Conservation (phyloP, 495 filamentous ascomycete species). For the Aspergillus bertholletiae region DNA sequence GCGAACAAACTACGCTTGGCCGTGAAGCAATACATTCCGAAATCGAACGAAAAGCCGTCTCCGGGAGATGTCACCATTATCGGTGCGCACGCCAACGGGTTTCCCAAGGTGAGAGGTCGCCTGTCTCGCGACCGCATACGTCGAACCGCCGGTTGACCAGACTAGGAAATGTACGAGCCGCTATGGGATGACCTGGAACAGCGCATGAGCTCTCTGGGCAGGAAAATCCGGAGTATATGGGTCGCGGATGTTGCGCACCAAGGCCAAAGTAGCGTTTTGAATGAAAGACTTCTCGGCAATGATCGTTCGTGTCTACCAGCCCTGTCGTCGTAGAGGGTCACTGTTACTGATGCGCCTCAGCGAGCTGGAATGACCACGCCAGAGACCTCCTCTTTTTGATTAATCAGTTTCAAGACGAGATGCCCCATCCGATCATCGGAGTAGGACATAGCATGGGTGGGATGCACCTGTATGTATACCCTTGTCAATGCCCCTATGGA, state of each 20-base stretch:
- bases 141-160: neutral
- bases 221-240: conserved; percentile 63
- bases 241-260: conserved; percentile 68
- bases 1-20: conserved; percentile 53
- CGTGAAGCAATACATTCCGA: conserved; percentile 72
- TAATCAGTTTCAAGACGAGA: conserved; percentile 64
- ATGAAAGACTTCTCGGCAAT: conserved; percentile 63
- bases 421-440: conserved; percentile 71
- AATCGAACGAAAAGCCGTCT: conserved; percentile 48
- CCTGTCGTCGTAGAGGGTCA: too few relatives aligned
- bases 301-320: conserved; percentile 52
- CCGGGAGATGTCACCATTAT: conserved; percentile 69
- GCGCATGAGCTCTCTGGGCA: conserved; percentile 38
- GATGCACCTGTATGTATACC: conserved; percentile 47
- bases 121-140: too few relatives aligned
- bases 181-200: conserved; percentile 67
- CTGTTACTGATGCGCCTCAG: conserved; percentile 11
- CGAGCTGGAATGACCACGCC: conserved; percentile 63
- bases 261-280: conserved; percentile 62
- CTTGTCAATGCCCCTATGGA: too few relatives aligned
- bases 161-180: conserved; percentile 70
- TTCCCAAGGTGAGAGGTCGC: conserved; percentile 54
- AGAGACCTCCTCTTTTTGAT: conserved; percentile 70
- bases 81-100: conserved; percentile 70
- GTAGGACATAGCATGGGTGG: conserved; percentile 81